Conservation (phyloP, 768 basidiomycete genomes). For the Rhizopogon vesiculosus region DNA sequence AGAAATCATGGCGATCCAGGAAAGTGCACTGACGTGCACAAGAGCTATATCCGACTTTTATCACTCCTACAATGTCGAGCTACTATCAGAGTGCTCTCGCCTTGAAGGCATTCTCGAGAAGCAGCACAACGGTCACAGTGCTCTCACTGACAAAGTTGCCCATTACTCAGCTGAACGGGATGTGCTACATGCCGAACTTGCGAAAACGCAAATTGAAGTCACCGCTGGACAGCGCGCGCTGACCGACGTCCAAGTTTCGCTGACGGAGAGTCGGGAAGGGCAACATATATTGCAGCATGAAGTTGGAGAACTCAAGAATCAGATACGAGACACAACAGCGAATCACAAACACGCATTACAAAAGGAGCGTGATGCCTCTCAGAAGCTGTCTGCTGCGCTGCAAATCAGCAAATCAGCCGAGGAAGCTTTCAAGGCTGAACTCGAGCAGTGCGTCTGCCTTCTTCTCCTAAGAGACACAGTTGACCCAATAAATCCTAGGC, state of each 20-base stretch:
- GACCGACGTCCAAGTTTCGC: conserved; percentile 16
- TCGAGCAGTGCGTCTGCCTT: conserved; percentile 51
- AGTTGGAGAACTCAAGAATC: conserved; percentile 20
- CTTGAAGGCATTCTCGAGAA: conserved; percentile 8
- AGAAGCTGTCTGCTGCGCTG: conserved; percentile 45
- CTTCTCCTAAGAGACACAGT: conserved; percentile 23
- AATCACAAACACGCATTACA: conserved; percentile 33
- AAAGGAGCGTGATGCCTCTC: conserved; percentile 42
- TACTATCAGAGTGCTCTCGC: conserved; percentile 15
- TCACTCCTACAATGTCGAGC: conserved; percentile 28
- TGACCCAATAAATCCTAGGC: conserved; percentile 18
- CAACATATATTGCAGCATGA: conserved; percentile 24
- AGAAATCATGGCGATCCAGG: conserved; percentile 6
- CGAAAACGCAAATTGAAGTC: conserved; percentile 35
- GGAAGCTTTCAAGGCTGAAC: conserved; percentile 61
- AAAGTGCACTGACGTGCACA: conserved; percentile 10
- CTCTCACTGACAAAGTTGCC: conserved; percentile 32
- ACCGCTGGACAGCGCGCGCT: conserved; percentile 14
- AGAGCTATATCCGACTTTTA: conserved; percentile 32
- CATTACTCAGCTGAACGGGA: conserved; percentile 37
- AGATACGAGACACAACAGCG: conserved; percentile 25
- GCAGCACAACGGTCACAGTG: conserved; percentile 14
- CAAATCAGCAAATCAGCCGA: conserved; percentile 62
- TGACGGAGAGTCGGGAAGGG: conserved; percentile 10
- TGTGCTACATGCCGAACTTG: conserved; percentile 37